Evolutionary conservation across 805 yeast genomes (phyloP).

Genomic region (Saccharomycopsis fibuligera): DNA sequence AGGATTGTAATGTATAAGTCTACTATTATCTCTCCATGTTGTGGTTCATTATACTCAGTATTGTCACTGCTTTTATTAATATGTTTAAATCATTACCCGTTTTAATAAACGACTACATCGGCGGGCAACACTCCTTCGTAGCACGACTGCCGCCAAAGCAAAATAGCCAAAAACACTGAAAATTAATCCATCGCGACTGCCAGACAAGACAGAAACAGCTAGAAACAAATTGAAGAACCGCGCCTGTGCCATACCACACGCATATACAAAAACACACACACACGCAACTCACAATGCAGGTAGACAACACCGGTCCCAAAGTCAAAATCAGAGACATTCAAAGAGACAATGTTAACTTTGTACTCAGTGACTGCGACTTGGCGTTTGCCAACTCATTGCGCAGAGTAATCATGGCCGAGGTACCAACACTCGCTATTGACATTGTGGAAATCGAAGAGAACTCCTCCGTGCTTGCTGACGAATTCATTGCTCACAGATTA

Average conservation of each 20-base stretch:
- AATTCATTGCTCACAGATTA: slow-evolving; percentile 87
- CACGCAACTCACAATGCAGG: background rate
- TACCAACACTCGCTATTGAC: slow-evolving; percentile 95
- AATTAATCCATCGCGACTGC: too few species aligned
- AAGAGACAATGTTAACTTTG: slow-evolving; percentile 83
- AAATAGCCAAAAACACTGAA: too few species aligned
- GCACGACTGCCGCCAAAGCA: too few species aligned
- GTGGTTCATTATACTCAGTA: too few species aligned
- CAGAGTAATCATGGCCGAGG: slow-evolving; percentile 90
- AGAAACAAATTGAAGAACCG: too few species aligned
- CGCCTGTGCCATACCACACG: too few species aligned
- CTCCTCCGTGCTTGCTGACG: slow-evolving; percentile 94
- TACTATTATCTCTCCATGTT: background rate
- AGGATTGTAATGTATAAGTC: background rate
- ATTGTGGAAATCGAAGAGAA: slow-evolving; percentile 89
- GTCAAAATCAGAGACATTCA: slow-evolving; percentile 85
- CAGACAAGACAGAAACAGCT: too few species aligned
- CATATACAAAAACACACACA: too few species aligned
- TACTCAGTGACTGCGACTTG: slow-evolving; percentile 78
- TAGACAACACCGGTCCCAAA: slow-evolving; percentile 51
- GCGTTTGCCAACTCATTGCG: slow-evolving; percentile 89
- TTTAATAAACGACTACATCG: too few species aligned
- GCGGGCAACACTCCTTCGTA: too few species aligned
- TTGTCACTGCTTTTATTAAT: too few species aligned
- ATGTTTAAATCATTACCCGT: too few species aligned